Evolutionary conservation across 192 early-diverging fungal species (phyloP).

Genomic region (Coemansia sp.): DNA sequence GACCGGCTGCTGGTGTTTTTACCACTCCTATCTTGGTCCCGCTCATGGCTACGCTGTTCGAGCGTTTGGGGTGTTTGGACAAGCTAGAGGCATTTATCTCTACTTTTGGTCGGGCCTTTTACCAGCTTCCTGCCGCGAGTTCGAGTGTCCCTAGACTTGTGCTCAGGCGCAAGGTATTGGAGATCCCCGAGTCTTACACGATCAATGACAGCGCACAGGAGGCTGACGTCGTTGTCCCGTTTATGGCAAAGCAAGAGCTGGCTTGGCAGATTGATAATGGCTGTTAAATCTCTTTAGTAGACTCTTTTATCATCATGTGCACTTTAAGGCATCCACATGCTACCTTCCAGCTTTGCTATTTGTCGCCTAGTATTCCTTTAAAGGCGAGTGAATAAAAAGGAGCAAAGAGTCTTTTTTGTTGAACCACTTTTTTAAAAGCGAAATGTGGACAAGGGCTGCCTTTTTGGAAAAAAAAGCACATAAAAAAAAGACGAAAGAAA

Average conservation of each 20-base stretch:
- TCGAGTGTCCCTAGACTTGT: conserved; percentile 25
- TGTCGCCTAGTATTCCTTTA: background rate
- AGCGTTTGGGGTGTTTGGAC: conserved; percentile 83
- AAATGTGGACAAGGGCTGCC: background rate
- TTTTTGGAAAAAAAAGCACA: background rate
- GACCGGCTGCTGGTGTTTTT: conserved; percentile 88
- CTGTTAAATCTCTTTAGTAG: background rate
- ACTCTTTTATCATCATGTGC: background rate
- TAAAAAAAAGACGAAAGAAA: background rate
- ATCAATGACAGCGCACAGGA: conserved; percentile 8
- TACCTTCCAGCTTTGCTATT: background rate
- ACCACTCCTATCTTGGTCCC: conserved; percentile 83
- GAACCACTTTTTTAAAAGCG: background rate
- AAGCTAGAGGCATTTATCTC: conserved; percentile 81
- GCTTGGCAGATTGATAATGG: conserved; percentile 61
- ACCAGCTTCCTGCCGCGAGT: conserved; percentile 65
- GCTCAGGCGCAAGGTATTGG: conserved; percentile 22
- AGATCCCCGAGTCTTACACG: conserved; percentile 31
- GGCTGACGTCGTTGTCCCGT: conserved; percentile 74
- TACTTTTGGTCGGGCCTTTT: conserved; percentile 84
- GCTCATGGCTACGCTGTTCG: conserved; percentile 89
- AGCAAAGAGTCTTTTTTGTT: background rate
- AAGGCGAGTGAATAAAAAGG: background rate
- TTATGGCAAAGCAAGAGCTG: conserved; percentile 73
- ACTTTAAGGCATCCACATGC: background rate